Evolutionary conservation across 768 basidiomycete genomes (phyloP).

Genomic region (Megacollybia marginata): DNA sequence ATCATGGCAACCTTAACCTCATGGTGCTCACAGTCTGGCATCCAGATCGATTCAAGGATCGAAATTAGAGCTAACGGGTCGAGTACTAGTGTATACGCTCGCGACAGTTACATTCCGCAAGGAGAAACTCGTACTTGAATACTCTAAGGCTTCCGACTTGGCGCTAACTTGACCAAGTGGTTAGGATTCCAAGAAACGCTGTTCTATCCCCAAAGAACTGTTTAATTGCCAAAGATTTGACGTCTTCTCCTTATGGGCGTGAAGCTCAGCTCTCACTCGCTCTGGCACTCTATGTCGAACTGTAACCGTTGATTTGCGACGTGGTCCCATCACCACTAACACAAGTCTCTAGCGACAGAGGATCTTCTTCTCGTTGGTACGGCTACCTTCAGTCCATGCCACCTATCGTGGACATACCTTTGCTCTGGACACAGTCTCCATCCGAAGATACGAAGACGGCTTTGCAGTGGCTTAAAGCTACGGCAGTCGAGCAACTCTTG

Average conservation of each 20-base stretch:
- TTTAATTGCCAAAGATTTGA: slow-evolving; percentile 35
- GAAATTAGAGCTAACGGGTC: slow-evolving; percentile 20
- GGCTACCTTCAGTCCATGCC: slow-evolving; percentile 64
- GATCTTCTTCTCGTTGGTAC: slow-evolving; percentile 47
- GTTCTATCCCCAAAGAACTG: slow-evolving; percentile 59
- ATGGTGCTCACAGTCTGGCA: slow-evolving; percentile 41
- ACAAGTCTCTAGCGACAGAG: slow-evolving; percentile 32
- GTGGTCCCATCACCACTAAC: slow-evolving; percentile 2
- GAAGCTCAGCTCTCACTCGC: slow-evolving; percentile 55
- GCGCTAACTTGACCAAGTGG: slow-evolving; percentile 41
- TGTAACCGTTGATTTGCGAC: slow-evolving; percentile 34
- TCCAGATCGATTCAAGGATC: slow-evolving; percentile 42
- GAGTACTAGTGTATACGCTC: slow-evolving; percentile 8
- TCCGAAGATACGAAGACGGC: slow-evolving; percentile 22
- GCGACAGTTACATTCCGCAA: neutral
- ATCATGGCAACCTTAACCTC: slow-evolving; percentile 25
- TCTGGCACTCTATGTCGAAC: slow-evolving; percentile 55
- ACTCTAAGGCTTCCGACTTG: slow-evolving; percentile 22
- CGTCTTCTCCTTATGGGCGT: slow-evolving; percentile 42
- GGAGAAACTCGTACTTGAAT: slow-evolving; percentile 19
- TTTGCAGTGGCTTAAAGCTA: slow-evolving; percentile 32
- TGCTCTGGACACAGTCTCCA: slow-evolving; percentile 43
- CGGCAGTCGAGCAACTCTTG: slow-evolving; percentile 28
- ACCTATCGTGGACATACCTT: slow-evolving; percentile 43
- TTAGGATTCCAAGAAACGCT: slow-evolving; percentile 51